Evolutionary conservation across 805 yeast genomes (phyloP), one percentile per base, ranked within the genome.

Genomic region (Yarrowia sp.): DNA sequence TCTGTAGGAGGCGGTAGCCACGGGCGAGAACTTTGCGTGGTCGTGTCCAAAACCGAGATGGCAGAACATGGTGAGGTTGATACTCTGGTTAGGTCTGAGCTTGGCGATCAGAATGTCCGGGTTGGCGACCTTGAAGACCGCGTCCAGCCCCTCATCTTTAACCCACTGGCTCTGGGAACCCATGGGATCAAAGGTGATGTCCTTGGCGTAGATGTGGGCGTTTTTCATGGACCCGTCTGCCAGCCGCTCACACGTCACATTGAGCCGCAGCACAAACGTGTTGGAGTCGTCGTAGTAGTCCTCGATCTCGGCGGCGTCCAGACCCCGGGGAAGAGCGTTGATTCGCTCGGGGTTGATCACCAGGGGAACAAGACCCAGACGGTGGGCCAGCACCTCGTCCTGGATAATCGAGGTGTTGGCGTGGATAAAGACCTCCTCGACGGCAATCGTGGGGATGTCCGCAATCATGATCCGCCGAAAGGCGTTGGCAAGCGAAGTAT

Each of bases 21-120:
- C 99, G 5, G 99, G 99, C 8, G 98, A 92, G 78, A 91, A 95
- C 79, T 95, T 95, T 70, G 99, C 98, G 79, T 95, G 99, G 78
- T 95, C 99, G 50, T 92, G 80, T 66, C 98, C 99, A 72, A 91
- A 81, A 70, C 99, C 99, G 71, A 94, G 83, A 40, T 93, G 83
- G 77, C 98, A 95, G 80, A 92, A 97, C 69, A 90, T 97, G 76
- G 92, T 84, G 72, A 95, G 83, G 36, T 94, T 86, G 72, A 95
- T 93, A 80, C 95, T 98, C 81, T 95, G 99, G 61, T 97, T 97
- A 8, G 98, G 98, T 75, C 99, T 87, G 75, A 95, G 83, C 80
- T 95, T 95, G 66, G 97, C 97, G 67, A 95, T 79, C 72, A 95
- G 80, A 73, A 95, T 91, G 77, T 95, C 89, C 45, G 97, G 97